These are phyloP conservation scores for Vitis labrusca DNA, from an alignment of 164 flowering plant species.

Conservation along the genomic window DNA sequence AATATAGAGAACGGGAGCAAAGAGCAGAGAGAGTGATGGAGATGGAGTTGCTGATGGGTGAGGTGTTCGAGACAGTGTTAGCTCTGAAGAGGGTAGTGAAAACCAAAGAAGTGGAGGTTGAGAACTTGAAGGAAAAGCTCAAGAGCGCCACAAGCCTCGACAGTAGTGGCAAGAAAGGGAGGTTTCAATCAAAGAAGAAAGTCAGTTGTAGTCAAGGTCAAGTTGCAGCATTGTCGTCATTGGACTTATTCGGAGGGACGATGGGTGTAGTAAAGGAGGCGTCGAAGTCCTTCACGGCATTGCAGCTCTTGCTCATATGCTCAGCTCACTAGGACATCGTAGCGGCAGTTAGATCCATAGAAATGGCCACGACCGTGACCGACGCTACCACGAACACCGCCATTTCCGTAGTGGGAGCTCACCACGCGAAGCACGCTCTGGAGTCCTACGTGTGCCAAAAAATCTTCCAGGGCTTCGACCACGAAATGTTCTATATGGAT, in stretches of 20 bases:
- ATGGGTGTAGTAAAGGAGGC: conserved; percentile 69
- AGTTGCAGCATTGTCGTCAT: conserved; percentile 48
- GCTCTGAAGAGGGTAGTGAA: conserved; percentile 74
- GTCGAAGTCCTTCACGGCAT: conserved; percentile 66
- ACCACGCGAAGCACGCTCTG: conserved; percentile 77
- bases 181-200: conserved; percentile 46
- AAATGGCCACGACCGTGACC: conserved; percentile 37
- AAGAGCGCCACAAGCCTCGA: conserved; percentile 16
- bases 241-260: conserved; percentile 63
- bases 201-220: conserved; percentile 49
- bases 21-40: conserved; percentile 18
- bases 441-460: conserved; percentile 79
- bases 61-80: conserved; percentile 70
- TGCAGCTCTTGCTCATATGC: conserved; percentile 83
- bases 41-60: conserved; percentile 28
- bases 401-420: conserved; percentile 24
- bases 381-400: conserved; percentile 3
- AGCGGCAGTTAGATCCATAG: conserved; percentile 83
- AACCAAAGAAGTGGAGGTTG: conserved; percentile 66
- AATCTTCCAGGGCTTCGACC: conserved; percentile 87
- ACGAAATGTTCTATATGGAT: conserved; percentile 94
- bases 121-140: conserved; percentile 70
- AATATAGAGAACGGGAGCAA: too few species aligned
- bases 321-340: conserved; percentile 88
- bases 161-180: conserved; percentile 43